Evolutionary conservation across 371 early-diverging fungal species (phyloP).

Genomic region (Mortierella sp.): DNA sequence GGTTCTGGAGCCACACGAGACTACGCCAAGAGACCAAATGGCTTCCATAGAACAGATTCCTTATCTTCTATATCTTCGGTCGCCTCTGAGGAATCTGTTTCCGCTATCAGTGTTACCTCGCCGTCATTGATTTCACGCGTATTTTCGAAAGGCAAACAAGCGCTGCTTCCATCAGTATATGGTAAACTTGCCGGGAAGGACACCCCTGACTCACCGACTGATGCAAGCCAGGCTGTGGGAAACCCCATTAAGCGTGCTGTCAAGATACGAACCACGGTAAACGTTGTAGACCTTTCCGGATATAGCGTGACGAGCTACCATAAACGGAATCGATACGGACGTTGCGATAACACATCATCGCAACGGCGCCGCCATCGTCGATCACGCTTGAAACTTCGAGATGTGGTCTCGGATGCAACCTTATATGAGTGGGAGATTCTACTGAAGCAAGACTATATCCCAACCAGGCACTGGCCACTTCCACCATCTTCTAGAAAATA

Average conservation of each 20-base stretch:
- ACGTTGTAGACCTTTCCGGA: conserved; percentile 40
- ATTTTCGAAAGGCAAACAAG: not conserved
- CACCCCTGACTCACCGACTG: not conserved
- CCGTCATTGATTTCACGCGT: not conserved
- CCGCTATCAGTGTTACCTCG: not conserved
- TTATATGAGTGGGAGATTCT: conserved; percentile 44
- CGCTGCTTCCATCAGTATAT: not conserved
- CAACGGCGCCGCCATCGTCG: conserved; percentile 1
- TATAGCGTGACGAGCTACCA: conserved; percentile 24
- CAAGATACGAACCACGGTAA: conserved; percentile 12
- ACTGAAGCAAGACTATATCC: conserved; percentile 22
- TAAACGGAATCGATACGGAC: conserved; percentile 17
- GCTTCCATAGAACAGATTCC: conserved; percentile 5
- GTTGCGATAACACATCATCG: not conserved
- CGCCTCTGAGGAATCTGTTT: not conserved
- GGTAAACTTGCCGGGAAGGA: not conserved
- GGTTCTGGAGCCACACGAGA: not conserved
- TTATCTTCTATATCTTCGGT: not conserved
- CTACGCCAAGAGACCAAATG: not conserved
- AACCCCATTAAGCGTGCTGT: not conserved
- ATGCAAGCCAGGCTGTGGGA: not conserved
- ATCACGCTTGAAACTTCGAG: conserved; percentile 20
- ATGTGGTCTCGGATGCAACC: conserved; percentile 41
- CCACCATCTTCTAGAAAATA: conserved; percentile 1
- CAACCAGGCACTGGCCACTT: conserved; percentile 32